These are phyloP conservation scores for Macroventuria anomochaeta DNA, from an alignment of 2,329 filamentous ascomycete genomes.

Conservation along the genomic window DNA sequence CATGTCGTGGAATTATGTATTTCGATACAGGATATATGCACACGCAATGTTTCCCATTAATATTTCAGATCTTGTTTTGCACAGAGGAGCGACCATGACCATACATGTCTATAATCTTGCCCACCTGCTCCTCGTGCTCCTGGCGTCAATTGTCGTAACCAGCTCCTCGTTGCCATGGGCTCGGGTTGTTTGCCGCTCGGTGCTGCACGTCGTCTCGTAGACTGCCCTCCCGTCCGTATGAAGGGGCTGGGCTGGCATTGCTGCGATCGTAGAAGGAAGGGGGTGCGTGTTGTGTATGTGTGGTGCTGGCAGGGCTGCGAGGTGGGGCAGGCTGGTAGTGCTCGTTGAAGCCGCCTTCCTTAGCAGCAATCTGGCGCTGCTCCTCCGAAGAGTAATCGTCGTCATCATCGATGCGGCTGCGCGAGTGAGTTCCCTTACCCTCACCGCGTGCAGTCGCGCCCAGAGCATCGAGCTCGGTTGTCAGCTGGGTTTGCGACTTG, in stretches of 20 bases:
- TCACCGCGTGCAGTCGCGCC: constrained; percentile 89
- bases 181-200: constrained; percentile 61
- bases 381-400: constrained; percentile 65
- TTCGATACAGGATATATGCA: constrained; percentile 32
- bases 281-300: constrained; percentile 12
- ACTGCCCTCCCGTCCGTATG: constrained; percentile 17
- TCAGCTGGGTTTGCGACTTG: constrained; percentile 89
- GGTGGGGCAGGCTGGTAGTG: constrained; percentile 52
- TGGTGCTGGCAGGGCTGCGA: constrained; percentile 54
- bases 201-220: constrained; percentile 41
- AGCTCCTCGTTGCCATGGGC: constrained; percentile 70
- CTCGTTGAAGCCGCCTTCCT: constrained; percentile 51
- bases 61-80: constrained; percentile 32
- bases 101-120: constrained; percentile 47
- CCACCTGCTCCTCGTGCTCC: constrained; percentile 46
- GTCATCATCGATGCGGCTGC: constrained; percentile 74
- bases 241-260: constrained; percentile 38
- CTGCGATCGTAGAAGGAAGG: constrained; percentile 46
- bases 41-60: constrained; percentile 28
- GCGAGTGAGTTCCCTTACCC: constrained; percentile 55
- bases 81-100: constrained; percentile 43
- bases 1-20: constrained; percentile 21
- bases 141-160: constrained; percentile 65
- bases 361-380: constrained; percentile 38
- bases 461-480: constrained; percentile 87